These are phyloP conservation scores for Lactarius psammicola DNA, from an alignment of 768 basidiomycete species.

Conservation along the genomic window DNA sequence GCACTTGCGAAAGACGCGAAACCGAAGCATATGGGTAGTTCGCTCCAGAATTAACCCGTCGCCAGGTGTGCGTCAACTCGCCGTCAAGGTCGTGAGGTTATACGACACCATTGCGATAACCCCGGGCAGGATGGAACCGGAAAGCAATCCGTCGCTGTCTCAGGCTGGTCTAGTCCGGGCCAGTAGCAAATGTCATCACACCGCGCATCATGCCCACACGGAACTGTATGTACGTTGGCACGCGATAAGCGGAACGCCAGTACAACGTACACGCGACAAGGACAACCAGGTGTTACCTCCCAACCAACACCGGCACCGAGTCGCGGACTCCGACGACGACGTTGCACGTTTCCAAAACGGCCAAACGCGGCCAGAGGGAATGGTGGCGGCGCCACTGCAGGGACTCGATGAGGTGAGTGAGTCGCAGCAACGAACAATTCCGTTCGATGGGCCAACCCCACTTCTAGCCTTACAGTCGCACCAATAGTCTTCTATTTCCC, in stretches of 20 bases:
- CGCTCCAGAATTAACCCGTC: background rate
- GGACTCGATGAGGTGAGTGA: too few relatives aligned
- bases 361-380: too few relatives aligned
- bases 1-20: conserved; percentile 29
- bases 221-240: background rate
- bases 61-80: too few relatives aligned
- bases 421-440: background rate
- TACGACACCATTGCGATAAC: background rate
- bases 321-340: too few relatives aligned
- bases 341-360: too few relatives aligned
- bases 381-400: too few relatives aligned
- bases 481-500: conserved; percentile 2
- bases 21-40: conserved; percentile 17
- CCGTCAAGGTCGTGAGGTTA: background rate
- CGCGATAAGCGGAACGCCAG: background rate
- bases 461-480: background rate
- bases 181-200: background rate
- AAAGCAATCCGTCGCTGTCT: background rate
- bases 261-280: background rate
- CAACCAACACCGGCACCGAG: too few relatives aligned
- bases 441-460: background rate
- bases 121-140: background rate
- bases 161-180: background rate
- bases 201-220: background rate
- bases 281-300: too few relatives aligned